Base-by-base conservation (phyloP, 257 asterid genomes). In the Nicotiana tomentosiformis region DNA sequence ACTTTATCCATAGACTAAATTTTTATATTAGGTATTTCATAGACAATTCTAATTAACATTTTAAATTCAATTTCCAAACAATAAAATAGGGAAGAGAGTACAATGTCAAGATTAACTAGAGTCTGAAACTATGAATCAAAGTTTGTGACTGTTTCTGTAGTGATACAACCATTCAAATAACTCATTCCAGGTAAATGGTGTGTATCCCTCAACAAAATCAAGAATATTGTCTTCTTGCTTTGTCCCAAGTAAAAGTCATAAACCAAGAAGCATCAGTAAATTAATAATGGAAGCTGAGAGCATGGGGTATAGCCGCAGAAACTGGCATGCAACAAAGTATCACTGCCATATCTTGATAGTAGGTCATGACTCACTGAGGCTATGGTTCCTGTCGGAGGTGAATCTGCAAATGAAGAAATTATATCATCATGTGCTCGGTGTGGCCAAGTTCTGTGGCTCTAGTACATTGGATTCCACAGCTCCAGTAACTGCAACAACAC, bases 91-190 rank as follows among this genome's bases (percentile, higher is more conserved):
- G 49, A 10, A 43, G 11, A 8, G 49, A 43, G 49, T 43, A 43
- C 49, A 43, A 43, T 43, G 49, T 8, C 49, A 43, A 43, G 49
- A 43, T 43, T 43, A 7, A 43, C 2, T 7, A 43, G 0, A 8
- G 49, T 43, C 11, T 43, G 49, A 43, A 43, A 43, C 49, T 43
- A 43, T 43, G 49, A 8, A 43, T 85, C 90, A 10, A 84, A 78
- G 57, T 89, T 87, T 43, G 49, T 8, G 92, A 82, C 89, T 89
- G 90, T 90, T 93, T 77, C 98, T 88, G 43, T 95, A 91, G 85
- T 90, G 98, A 82, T 95, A 88, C 2, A 95, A 94, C 98, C 98
- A 95, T 77, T 93, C 97, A 0, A 97, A 93, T 66, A 95, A 69
- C 96, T 92, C 96, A 93, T 92, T 17, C 94, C 96, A 1, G 87